Percentiles rank a stretch among this genome's conserved stretches.
Conservation (phyloP, 1,139 yeast genomes). For the Suhomyces atakaporum region DNA sequence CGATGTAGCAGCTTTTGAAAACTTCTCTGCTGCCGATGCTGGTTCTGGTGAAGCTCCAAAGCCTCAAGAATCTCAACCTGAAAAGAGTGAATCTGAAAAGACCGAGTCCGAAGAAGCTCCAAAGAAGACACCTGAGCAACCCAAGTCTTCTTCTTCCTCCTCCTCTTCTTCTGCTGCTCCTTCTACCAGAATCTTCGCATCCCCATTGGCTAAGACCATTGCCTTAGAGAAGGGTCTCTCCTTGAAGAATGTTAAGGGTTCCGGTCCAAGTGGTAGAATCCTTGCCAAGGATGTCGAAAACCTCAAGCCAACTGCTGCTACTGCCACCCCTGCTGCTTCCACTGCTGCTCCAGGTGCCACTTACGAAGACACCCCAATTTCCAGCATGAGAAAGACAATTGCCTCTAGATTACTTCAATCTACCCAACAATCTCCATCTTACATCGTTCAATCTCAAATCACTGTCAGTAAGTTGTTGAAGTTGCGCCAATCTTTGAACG, state of each 20-base stretch:
- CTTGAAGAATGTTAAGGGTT: constrained; percentile 79
- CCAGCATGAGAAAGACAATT: constrained; percentile 92
- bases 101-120: constrained; percentile 26
- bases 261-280: constrained; percentile 96
- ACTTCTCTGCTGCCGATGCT: constrained; percentile 83
- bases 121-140: constrained; percentile 14
- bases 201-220: constrained; percentile 91
- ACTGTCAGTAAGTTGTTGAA: constrained; percentile 89
- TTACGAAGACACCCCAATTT: constrained; percentile 81
- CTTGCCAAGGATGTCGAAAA: constrained; percentile 86
- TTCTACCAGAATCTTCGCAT: constrained; percentile 79
- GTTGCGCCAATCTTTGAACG: constrained; percentile 87
- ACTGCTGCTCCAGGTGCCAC: constrained; percentile 55
- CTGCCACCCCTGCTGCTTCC: constrained; percentile 49
- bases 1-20: constrained; percentile 86
- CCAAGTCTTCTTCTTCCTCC: constrained; percentile 24
- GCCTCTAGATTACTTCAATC: constrained; percentile 87
- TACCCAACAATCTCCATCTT: constrained; percentile 85
- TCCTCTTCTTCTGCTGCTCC: constrained; percentile 27
- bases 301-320: constrained; percentile 49
- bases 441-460: constrained; percentile 83
- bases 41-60: constrained; percentile 53
- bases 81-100: constrained; percentile 36
- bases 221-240: constrained; percentile 94
- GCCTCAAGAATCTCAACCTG: constrained; percentile 31